Evolutionary conservation across 2,329 filamentous ascomycete genomes (phyloP).

Genomic region (Emmonsia crescens): DNA sequence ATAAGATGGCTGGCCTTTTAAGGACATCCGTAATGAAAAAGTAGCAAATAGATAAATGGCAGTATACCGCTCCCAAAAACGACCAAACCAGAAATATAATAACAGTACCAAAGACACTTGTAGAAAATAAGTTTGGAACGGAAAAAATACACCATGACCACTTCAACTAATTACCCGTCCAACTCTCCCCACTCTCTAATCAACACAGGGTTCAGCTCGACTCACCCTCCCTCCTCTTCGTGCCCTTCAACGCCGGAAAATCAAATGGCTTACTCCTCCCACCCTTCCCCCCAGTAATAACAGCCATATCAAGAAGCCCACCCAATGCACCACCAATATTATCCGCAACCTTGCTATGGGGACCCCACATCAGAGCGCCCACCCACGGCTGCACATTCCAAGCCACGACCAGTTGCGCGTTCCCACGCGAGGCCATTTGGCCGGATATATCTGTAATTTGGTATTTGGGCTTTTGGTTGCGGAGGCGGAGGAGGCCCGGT

Average conservation of each 20-base stretch:
- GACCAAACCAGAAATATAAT: not conserved
- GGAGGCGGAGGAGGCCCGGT: slow-evolving; percentile 60
- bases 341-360: slow-evolving; percentile 25
- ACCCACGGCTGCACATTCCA: slow-evolving; percentile 99
- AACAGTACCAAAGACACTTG: not conserved
- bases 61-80: not conserved
- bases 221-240: slow-evolving; percentile 16
- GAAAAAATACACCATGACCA: not conserved
- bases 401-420: slow-evolving; percentile 69
- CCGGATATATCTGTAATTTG: slow-evolving; percentile 86
- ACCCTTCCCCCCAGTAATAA: slow-evolving; percentile 41
- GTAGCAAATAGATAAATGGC: not conserved
- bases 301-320: slow-evolving; percentile 30
- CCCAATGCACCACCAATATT: slow-evolving; percentile 10
- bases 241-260: slow-evolving; percentile 45
- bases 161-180: not conserved
- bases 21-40: not conserved
- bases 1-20: not conserved
- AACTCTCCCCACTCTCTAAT: not conserved
- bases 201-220: not conserved
- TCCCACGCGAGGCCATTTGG: slow-evolving; percentile 59
- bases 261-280: slow-evolving; percentile 43
- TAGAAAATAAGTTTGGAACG: not conserved
- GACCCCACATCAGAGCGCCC: slow-evolving; percentile 73
- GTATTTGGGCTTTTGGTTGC: slow-evolving; percentile 88